Evolutionary conservation across 176 grass and related monocot genomes (phyloP), one percentile per base, ranked within the genome.

Genomic region (Ampelocalamus luodianensis): DNA sequence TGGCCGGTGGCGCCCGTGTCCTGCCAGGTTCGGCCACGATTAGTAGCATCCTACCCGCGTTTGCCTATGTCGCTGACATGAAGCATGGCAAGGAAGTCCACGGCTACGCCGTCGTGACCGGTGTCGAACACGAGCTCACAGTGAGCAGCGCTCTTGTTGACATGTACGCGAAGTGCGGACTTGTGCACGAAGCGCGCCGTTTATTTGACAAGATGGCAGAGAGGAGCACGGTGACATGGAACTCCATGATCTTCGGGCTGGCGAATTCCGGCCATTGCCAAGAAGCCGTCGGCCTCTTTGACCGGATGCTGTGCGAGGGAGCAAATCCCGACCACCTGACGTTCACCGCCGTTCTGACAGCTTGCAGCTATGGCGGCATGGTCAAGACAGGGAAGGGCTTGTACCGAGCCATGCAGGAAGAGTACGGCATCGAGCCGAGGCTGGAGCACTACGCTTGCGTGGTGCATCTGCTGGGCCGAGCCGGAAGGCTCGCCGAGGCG

Each of bases 171-270:
- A 94, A 94, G 75, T 88, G 85, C 22, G 93, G 93, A 16, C 85
- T 90, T 0, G 71, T 90, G 49, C 29, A 18, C 0, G 88, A 94
- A 54, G 93, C 93, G 1, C 34, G 9, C 27, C 32, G 51, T 22
- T 17, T 94, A 22, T 94, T 94, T 8, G 69, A 88, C 27, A 90
- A 37, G 13, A 94, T 94, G 90, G 3, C 20, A 0, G 75, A 69
- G 12, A 88, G 87, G 76, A 94, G 65, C 43, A 86, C 90, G 5
- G 90, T 90, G 70, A 83, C 93, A 58, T 94, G 85, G 85, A 94
- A 94, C 68, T 86, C 93, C 34, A 94, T 95, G 90, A 90, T 95
- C 54, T 95, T 95, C 18, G 93, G 90, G 3, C 88, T 90, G 54
- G 90, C 85, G 2, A 92, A 92, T 72, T 89, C 88, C 1, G 88